Conservation (phyloP, 257 asterid genomes). For the Nicotiana otophora region DNA sequence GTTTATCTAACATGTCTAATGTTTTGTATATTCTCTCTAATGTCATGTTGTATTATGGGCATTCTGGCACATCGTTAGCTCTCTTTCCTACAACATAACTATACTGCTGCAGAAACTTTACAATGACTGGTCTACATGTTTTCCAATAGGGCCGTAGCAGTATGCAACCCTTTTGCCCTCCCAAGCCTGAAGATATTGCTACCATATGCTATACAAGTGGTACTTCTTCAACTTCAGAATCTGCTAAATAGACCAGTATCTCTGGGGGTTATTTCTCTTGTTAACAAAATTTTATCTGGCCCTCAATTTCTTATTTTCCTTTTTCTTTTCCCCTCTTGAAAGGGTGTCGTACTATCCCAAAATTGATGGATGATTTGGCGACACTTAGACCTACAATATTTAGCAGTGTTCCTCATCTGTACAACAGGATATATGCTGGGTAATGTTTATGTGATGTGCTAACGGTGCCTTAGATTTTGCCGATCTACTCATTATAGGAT, state of each 20-base stretch:
- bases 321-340: constrained; percentile 18
- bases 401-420: constrained; percentile 94
- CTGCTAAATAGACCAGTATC: constrained; percentile 1
- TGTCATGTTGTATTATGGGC: not conserved
- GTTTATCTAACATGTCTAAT: not conserved
- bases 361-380: constrained; percentile 87
- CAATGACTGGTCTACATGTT: not conserved
- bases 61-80: constrained; percentile 2
- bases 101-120: not conserved
- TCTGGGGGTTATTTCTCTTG: not conserved
- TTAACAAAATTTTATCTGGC: not conserved
- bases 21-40: not conserved
- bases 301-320: not conserved
- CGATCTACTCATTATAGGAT: constrained; percentile 41
- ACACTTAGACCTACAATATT: constrained; percentile 87
- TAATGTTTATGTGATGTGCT: constrained; percentile 24
- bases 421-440: constrained; percentile 97
- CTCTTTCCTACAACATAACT: not conserved
- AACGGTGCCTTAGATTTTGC: constrained; percentile 15
- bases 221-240: constrained; percentile 28
- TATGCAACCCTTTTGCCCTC: constrained; percentile 71
- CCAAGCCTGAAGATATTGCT: constrained; percentile 74
- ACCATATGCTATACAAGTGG: constrained; percentile 99
- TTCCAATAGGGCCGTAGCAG: constrained; percentile 54
- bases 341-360: constrained; percentile 93